Conservation (phyloP, 1,284 basidiomycete species). For the Rhodotorula sp. region DNA sequence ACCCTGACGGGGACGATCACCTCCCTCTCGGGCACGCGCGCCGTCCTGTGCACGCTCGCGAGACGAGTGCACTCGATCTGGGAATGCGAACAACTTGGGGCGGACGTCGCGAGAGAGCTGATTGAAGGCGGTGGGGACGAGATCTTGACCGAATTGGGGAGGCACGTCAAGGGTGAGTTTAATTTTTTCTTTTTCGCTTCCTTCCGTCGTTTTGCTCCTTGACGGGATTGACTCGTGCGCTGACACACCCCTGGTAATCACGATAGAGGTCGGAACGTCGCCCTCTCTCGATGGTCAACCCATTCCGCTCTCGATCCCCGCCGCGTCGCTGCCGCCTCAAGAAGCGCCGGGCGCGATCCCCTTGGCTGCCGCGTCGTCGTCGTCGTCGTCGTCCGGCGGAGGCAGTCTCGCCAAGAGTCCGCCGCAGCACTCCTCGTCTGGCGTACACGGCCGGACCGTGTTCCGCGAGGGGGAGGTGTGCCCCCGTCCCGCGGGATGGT, state of each 20-base stretch:
- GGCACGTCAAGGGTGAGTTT: constrained; percentile 59
- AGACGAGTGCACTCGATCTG: constrained; percentile 58
- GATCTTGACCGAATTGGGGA: constrained; percentile 75
- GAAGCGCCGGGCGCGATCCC: not conserved
- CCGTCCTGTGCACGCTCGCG: constrained; percentile 66
- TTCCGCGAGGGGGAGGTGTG: constrained; percentile 37
- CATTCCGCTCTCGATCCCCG: constrained; percentile 23
- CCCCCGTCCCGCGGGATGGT: constrained; percentile 36
- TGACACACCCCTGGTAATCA: no score
- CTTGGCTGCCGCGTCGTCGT: not conserved
- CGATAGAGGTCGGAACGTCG: constrained; percentile 14
- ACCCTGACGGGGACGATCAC: constrained; percentile 76
- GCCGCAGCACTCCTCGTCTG: no score
- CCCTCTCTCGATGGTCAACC: constrained; percentile 24
- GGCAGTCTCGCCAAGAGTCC: constrained; percentile 20
- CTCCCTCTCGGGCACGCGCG: constrained; percentile 64
- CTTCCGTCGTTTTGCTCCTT: no score
- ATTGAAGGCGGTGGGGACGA: constrained; percentile 67
- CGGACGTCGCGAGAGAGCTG: constrained; percentile 62
- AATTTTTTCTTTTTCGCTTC: not conserved
- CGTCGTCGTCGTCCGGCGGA: not conserved
- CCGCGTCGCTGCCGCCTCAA: not conserved
- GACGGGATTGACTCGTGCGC: no score
- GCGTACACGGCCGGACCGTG: constrained; percentile 17
- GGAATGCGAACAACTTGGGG: constrained; percentile 69